Conservation (phyloP, 768 basidiomycete genomes). For the Termitomyces sp. region DNA sequence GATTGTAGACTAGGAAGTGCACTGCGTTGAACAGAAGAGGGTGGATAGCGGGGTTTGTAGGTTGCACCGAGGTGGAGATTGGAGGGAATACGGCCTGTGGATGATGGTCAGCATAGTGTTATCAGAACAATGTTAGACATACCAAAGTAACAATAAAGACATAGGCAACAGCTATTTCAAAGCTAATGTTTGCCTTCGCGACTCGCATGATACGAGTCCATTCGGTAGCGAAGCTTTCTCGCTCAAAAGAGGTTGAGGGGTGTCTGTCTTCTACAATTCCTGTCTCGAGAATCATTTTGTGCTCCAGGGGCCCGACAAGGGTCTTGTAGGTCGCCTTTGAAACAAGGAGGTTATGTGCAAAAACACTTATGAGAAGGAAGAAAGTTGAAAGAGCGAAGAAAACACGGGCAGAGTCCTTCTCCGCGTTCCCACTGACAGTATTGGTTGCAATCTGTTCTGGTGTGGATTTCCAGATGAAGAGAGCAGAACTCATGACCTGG, state of each 20-base stretch:
- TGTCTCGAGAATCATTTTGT: slow-evolving; percentile 18
- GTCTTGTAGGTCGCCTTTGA: slow-evolving; percentile 56
- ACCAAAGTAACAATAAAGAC: slow-evolving; percentile 83
- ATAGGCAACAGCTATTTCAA: slow-evolving; percentile 72
- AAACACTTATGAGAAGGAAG: slow-evolving; percentile 56
- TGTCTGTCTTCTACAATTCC: slow-evolving; percentile 29
- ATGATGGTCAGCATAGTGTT: slow-evolving; percentile 3
- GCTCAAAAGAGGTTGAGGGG: slow-evolving; percentile 32
- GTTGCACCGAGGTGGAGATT: slow-evolving; percentile 72
- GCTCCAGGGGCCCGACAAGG: slow-evolving; percentile 46
- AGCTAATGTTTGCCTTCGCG: slow-evolving; percentile 60
- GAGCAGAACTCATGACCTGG: slow-evolving; percentile 63
- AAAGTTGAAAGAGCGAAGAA: slow-evolving; percentile 73
- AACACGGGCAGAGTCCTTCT: slow-evolving; percentile 63
- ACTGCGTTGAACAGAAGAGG: slow-evolving; percentile 79
- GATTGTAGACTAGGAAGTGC: slow-evolving; percentile 76
- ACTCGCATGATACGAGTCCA: slow-evolving; percentile 47
- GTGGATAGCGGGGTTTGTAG: slow-evolving; percentile 63
- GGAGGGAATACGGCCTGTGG: slow-evolving; percentile 81
- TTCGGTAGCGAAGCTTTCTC: slow-evolving; percentile 24
- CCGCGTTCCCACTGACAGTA: slow-evolving; percentile 44
- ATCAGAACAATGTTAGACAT: slow-evolving; percentile 21
- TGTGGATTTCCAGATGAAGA: slow-evolving; percentile 50
- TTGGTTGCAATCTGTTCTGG: slow-evolving; percentile 21
- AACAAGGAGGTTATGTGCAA: slow-evolving; percentile 55